These are phyloP conservation scores for Trichomonas gallinae DNA, from an alignment of 208 protist genomes.

Conservation along the genomic window DNA sequence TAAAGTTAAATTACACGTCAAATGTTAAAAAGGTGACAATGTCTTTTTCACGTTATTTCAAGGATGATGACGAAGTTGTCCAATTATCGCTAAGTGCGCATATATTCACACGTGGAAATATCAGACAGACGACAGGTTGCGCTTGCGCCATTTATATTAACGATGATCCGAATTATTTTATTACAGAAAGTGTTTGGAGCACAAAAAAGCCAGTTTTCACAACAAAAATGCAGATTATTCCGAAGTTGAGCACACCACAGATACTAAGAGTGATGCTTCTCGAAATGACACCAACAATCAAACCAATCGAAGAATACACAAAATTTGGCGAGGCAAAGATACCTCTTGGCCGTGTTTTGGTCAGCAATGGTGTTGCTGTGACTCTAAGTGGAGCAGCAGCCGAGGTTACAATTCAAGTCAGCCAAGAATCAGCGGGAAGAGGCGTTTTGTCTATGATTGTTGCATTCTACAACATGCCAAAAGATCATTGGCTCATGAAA, in stretches of 20 bases:
- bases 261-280: neutral
- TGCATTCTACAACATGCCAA: neutral
- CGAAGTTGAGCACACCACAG: neutral
- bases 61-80: neutral
- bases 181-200: neutral
- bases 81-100: neutral
- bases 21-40: neutral
- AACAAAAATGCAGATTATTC: neutral
- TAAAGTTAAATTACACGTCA: too few relatives aligned
- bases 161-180: neutral
- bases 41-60: neutral
- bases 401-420: neutral
- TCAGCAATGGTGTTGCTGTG: neutral
- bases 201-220: neutral
- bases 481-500: neutral
- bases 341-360: neutral
- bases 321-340: neutral
- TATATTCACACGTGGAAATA: neutral
- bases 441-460: conserved; percentile 9
- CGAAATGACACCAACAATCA: neutral
- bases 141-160: neutral
- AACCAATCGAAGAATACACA: neutral
- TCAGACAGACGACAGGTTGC: neutral
- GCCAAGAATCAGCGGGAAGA: neutral
- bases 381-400: neutral